Base-by-base conservation (phyloP, 2,329 filamentous ascomycete genomes). In the Ilyonectria robusta region DNA sequence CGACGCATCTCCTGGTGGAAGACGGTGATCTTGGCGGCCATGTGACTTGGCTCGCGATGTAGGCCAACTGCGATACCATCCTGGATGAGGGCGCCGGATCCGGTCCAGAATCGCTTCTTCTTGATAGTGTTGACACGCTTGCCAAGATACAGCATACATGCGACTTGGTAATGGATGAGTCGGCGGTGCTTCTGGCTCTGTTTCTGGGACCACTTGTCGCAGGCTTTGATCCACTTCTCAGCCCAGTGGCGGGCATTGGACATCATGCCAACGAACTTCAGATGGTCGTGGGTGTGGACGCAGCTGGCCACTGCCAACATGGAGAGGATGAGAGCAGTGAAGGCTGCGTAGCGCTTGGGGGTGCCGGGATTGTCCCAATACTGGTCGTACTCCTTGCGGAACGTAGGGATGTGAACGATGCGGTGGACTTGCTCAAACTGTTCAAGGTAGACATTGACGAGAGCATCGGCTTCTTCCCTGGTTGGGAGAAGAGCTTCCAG, bases 21-120 rank as follows among this genome's bases (percentile, higher is more conserved):
- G 2, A 87, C 84, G 1, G 85, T 88, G 50, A 89, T 86, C 69
- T 85, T 86, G 61, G 84, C 83, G 19, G 80, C 82, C 80, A 89
- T 86, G 65, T 85, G 83, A 71, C 86, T 85, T 3, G 88, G 87
- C 73, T 90, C 88, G 19, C 86, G 85, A 71, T 91, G 88, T 53
- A 91, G 81, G 17, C 88, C 88, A 33, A 90, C 85, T 2, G 85
- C 85, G 64, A 90, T 86, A 61, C 86, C 87, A 58, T 90, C 86
- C 54, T 88, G 87, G 15, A 89, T 84, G 62, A 90, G 80, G 6
- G 84, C 82, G 0, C 88, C 87, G 1, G 88, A 83, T 44, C 84
- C 83, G 17, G 86, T 88, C 88, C 88, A 90, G 77, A 88, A 90
- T 13, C 87, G 83, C 83, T 90, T 90, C 84, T 90, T 90, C 81